Base-by-base conservation (phyloP, 1,284 basidiomycete species). In the Apiotrichum akiyoshidainum region DNA sequence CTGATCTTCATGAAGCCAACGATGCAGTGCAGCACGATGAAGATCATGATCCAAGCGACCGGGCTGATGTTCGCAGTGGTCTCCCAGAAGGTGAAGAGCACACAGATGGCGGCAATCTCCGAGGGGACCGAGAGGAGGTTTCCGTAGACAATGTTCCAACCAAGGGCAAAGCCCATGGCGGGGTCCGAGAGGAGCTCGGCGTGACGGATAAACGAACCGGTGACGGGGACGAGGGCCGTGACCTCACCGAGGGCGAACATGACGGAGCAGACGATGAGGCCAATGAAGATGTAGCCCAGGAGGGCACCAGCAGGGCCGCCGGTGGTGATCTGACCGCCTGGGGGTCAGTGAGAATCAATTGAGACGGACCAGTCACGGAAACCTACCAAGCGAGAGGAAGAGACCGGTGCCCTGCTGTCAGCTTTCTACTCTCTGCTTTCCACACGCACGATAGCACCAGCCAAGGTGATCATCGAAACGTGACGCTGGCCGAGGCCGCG, bases 381-480 rank as follows among this genome's bases (percentile, higher is more conserved):
- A 71, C 44, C 81, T 76, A 13, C 89, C 90, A 9, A 88, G 86
- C 58, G 88, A 88, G 52, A 92, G 81, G 79, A 92, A 91, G 33
- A 90, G 80, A 69, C 88, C 87, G 0, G 87, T 89, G n/a, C 66
- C 66, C 63, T 64, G 49, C 8, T 6, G 56, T 61, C 48, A 61
- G 52, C 19, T 17, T 7, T 7, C 26, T 16, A 22, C 16, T 19
- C 26, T 8, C 10, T n/a, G n/a, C n/a, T n/a, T n/a, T n/a, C n/a
- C n/a, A n/a, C n/a, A n/a, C n/a, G n/a, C n/a, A n/a, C n/a, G n/a
- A 11, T 6, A 21, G 14, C 52, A 62, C 69, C 69, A 6, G 69
- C 69, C 4, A 71, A 55, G n/a, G 69, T 67, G 26, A 71, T 64
- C 69, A 71, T 71, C 19, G 63, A 67, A 11, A 71, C 37, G 45